These are phyloP conservation scores for Lodderomyces beijingensis DNA, from an alignment of 1,139 yeast species.

Conservation along the genomic window DNA sequence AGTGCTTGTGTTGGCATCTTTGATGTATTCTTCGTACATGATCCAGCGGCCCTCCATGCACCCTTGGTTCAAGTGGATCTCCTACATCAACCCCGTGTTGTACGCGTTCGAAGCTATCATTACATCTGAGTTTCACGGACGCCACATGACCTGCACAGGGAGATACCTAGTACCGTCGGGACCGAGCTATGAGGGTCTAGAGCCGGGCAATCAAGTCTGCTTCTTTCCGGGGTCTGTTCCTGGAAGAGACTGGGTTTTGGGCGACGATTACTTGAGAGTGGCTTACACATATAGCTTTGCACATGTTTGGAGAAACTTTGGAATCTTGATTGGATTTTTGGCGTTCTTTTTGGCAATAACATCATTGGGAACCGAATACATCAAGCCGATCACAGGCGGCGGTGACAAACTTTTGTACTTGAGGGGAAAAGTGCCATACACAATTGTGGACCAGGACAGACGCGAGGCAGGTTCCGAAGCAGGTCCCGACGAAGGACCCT, in stretches of 20 bases:
- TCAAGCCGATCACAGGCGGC: slow-evolving; percentile 50
- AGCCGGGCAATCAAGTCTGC: slow-evolving; percentile 43
- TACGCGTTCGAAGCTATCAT: slow-evolving; percentile 56
- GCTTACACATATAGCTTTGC: slow-evolving; percentile 36
- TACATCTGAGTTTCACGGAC: slow-evolving; percentile 52
- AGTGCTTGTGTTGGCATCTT: slow-evolving; percentile 40
- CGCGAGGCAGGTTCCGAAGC: slow-evolving; percentile 17
- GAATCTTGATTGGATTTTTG: slow-evolving; percentile 54
- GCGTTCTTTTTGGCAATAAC: slow-evolving; percentile 44
- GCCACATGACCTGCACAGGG: slow-evolving; percentile 47
- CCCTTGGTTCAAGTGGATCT: slow-evolving; percentile 64
- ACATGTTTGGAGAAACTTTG: slow-evolving; percentile 68
- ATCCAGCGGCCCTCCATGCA: slow-evolving; percentile 57
- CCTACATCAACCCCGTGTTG: slow-evolving; percentile 52
- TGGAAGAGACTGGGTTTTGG: slow-evolving; percentile 42
- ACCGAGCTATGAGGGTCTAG: slow-evolving; percentile 39
- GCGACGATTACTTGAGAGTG: slow-evolving; percentile 44
- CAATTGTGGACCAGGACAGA: slow-evolving; percentile 16
- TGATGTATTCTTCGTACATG: slow-evolving; percentile 53
- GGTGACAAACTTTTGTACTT: slow-evolving; percentile 57
- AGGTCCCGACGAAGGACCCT: slow-evolving; percentile 16
- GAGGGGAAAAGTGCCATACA: slow-evolving; percentile 47
- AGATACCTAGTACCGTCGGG: slow-evolving; percentile 48
- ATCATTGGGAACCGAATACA: slow-evolving; percentile 46
- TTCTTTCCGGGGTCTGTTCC: slow-evolving; percentile 45